Evolutionary conservation across 306 rosid species (phyloP).

Genomic region (Ziziphus jujuba): DNA sequence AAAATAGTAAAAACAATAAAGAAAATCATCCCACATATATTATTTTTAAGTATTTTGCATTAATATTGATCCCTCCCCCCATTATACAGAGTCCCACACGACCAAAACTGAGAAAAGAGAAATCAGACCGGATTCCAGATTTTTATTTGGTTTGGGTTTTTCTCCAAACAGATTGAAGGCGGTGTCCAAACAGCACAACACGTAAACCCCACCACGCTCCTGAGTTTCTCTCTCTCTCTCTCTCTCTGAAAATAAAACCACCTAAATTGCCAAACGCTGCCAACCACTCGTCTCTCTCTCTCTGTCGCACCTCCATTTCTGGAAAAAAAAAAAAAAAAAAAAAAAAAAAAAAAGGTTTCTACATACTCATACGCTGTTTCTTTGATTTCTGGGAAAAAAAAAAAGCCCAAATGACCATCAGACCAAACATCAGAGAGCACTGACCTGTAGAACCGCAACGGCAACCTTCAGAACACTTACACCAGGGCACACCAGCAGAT

Average conservation of each 20-base stretch:
- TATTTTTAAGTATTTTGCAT: too few species aligned
- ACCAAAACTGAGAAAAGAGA: neutral
- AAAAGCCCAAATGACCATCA: too few species aligned
- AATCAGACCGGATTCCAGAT: slow-evolving; percentile 10
- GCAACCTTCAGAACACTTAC: too few species aligned
- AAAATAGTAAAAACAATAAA: too few species aligned
- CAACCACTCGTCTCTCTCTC: slow-evolving; percentile 46
- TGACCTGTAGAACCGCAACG: too few species aligned
- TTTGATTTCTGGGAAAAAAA: neutral
- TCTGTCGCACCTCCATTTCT: slow-evolving; percentile 1
- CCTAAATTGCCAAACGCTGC: slow-evolving; percentile 33
- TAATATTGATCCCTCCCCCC: too few species aligned
- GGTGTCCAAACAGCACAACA: neutral
- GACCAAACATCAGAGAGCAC: too few species aligned
- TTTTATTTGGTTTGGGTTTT: neutral
- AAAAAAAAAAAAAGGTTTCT: too few species aligned
- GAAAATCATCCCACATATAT: too few species aligned
- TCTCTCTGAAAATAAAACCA: slow-evolving; percentile 3
- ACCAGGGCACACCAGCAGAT: too few species aligned
- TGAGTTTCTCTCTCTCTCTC: neutral
- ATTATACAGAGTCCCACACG: too few species aligned
- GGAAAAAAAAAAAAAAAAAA: neutral
- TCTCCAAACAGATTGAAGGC: neutral
- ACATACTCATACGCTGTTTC: neutral
- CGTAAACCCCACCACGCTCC: neutral